phyloP scores from a whole-genome alignment of 2,329 filamentous ascomycete genomes.

The Diaporthe capsici region DNA sequence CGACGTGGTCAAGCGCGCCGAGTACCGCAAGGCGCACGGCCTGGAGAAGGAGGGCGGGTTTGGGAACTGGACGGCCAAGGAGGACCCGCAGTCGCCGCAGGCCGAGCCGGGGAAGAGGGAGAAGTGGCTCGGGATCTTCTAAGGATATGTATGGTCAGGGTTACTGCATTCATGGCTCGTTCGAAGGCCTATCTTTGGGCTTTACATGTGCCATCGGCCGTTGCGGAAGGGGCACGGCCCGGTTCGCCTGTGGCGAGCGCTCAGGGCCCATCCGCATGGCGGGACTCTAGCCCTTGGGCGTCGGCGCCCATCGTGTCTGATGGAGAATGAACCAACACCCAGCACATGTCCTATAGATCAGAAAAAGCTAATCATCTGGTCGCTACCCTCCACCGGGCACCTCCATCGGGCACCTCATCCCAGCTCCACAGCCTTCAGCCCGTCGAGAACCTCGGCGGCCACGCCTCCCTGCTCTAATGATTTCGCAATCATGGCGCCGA shows the following conservation, averaged over 20 bases:
- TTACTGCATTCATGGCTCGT: not conserved
- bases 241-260: not conserved
- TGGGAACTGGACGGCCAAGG: slow-evolving; percentile 47
- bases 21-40: slow-evolving; percentile 89
- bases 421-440: slow-evolving; percentile 82
- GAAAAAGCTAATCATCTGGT: slow-evolving; percentile 35
- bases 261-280: not conserved
- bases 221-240: not conserved
- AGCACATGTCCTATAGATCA: slow-evolving; percentile 6
- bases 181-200: not conserved
- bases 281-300: slow-evolving; percentile 1
- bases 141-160: slow-evolving; percentile 39
- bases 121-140: slow-evolving; percentile 85
- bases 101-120: slow-evolving; percentile 55
- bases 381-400: slow-evolving; percentile 31
- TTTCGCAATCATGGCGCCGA: slow-evolving; percentile 82
- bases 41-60: slow-evolving; percentile 75
- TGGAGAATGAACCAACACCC: not conserved
- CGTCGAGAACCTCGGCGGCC: slow-evolving; percentile 87
- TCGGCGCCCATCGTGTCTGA: not conserved
- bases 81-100: slow-evolving; percentile 41
- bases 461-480: slow-evolving; percentile 84
- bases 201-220: not conserved
- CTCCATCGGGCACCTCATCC: slow-evolving; percentile 58
- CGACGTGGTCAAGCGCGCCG: slow-evolving; percentile 87